phyloP scores from a whole-genome alignment of 1,139 yeast species.

The Yamadazyma songkhlaensis region DNA sequence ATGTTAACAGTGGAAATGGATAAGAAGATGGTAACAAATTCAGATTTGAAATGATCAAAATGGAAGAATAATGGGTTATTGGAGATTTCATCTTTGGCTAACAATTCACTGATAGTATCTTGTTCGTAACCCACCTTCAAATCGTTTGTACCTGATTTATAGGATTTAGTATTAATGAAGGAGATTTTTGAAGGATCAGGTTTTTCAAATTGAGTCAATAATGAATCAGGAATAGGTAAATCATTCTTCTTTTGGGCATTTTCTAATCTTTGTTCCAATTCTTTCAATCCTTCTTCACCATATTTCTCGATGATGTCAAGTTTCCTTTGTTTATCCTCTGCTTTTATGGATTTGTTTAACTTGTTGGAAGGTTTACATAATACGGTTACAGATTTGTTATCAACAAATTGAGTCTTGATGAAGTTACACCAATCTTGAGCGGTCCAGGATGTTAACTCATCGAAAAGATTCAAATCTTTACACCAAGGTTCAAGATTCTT shows the following conservation, averaged over 20 bases:
- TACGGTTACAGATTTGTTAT: conserved; percentile 69
- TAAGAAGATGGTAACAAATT: conserved; percentile 71
- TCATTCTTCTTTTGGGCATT: conserved; percentile 70
- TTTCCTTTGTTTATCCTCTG: conserved; percentile 48
- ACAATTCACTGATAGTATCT: conserved; percentile 27
- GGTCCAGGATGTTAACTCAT: conserved; percentile 59
- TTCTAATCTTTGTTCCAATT: conserved; percentile 49
- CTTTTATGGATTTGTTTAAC: conserved; percentile 53
- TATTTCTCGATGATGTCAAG: conserved; percentile 48
- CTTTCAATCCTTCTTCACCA: conserved; percentile 61
- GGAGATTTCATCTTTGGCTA: conserved; percentile 35
- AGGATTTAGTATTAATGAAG: conserved; percentile 69
- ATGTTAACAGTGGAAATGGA: conserved; percentile 64
- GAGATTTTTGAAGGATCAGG: conserved; percentile 77
- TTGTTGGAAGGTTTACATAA: conserved; percentile 72
- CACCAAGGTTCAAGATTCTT: conserved; percentile 54
- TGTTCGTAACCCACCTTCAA: conserved; percentile 16
- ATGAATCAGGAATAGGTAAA: conserved; percentile 66
- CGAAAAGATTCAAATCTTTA: conserved; percentile 58
- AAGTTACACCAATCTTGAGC: conserved; percentile 64
- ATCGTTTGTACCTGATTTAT: conserved; percentile 43
- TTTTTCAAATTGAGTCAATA: conserved; percentile 57
- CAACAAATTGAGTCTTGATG: conserved; percentile 52
- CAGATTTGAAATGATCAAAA: conserved; percentile 75
- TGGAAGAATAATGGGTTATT: conserved; percentile 70